Evolutionary conservation across 2,329 filamentous ascomycete species (phyloP).

Genomic region (Aspergillus tubingensis): DNA sequence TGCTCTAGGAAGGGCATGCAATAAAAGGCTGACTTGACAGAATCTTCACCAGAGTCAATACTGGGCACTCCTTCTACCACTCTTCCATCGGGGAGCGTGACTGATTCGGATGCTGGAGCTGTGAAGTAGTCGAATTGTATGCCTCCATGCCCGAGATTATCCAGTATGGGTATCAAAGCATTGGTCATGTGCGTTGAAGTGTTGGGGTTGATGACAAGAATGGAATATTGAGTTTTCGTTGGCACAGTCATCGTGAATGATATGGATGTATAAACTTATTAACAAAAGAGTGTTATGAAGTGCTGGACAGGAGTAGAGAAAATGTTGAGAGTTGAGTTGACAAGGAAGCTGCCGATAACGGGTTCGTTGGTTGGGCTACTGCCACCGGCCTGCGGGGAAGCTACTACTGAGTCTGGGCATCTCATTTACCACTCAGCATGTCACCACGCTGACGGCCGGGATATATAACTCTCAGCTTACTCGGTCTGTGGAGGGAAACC

Average conservation of each 20-base stretch:
- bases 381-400: neutral
- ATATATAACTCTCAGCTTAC: neutral
- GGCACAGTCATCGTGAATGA: neutral
- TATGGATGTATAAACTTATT: neutral
- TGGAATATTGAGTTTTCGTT: slow-evolving; percentile 25
- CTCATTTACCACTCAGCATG: neutral
- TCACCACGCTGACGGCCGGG: neutral
- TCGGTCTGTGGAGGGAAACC: neutral
- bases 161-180: slow-evolving; percentile 43
- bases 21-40: slow-evolving; percentile 61
- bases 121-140: slow-evolving; percentile 45
- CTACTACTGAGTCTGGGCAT: neutral
- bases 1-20: slow-evolving; percentile 60
- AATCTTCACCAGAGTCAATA: slow-evolving; percentile 76
- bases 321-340: too few species aligned
- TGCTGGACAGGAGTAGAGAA: too few species aligned
- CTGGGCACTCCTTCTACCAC: slow-evolving; percentile 61
- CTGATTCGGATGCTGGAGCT: slow-evolving; percentile 32
- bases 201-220: slow-evolving; percentile 51
- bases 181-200: slow-evolving; percentile 48
- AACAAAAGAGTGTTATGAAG: neutral
- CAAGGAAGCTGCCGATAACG: slow-evolving; percentile 1
- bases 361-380: neutral
- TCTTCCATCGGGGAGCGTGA: slow-evolving; percentile 33
- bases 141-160: slow-evolving; percentile 38